These are phyloP conservation scores for Lactarius sp. DNA, from an alignment of 768 basidiomycete genomes.

Conservation along the genomic window DNA sequence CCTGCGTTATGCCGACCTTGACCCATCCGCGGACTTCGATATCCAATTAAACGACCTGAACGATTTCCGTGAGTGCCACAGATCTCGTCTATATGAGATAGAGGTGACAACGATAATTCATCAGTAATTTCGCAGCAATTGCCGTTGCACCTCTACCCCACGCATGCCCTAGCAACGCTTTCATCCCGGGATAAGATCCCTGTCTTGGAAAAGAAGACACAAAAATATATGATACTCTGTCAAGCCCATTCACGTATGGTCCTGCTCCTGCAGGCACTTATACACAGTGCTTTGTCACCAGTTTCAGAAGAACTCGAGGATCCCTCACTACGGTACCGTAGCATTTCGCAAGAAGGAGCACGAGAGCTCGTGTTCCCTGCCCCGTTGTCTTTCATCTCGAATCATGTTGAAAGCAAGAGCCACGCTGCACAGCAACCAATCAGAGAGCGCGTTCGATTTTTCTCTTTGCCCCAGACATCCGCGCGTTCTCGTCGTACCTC, in stretches of 20 bases:
- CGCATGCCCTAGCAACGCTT: conserved; percentile 55
- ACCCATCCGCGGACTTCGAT: conserved; percentile 42
- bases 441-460: conserved; percentile 1
- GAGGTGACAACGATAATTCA: background rate
- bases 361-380: conserved; percentile 71
- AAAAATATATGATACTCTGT: conserved; percentile 44
- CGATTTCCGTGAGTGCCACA: conserved; percentile 52
- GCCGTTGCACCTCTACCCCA: conserved; percentile 66
- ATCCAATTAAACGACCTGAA: conserved; percentile 57
- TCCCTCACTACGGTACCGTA: conserved; percentile 29
- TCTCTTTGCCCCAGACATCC: background rate
- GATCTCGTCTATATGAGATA: conserved; percentile 9
- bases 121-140: conserved; percentile 62
- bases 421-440: background rate
- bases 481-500: background rate
- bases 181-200: conserved; percentile 35
- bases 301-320: conserved; percentile 32
- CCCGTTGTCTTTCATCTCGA: conserved; percentile 50
- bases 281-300: conserved; percentile 51
- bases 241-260: conserved; percentile 72
- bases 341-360: conserved; percentile 29
- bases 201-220: conserved; percentile 33
- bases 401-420: conserved; percentile 3
- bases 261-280: conserved; percentile 65
- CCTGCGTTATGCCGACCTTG: conserved; percentile 38